Evolutionary conservation across 129 eudicot genomes (phyloP).

Genomic region (Artemisia annua): DNA sequence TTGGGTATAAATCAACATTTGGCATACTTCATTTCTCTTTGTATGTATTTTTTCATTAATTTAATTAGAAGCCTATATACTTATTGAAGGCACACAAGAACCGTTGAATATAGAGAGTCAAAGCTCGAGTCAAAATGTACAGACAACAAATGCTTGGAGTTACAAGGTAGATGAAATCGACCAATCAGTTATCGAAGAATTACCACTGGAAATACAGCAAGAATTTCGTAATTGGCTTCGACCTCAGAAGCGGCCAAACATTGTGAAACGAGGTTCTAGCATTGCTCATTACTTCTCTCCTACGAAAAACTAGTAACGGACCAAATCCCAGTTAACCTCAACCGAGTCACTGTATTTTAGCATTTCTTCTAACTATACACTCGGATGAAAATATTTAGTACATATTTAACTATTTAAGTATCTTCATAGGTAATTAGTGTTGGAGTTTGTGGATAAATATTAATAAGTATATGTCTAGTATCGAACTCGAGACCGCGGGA

Average conservation of each 20-base stretch:
- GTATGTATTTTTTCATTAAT: not conserved
- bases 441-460: too few species aligned
- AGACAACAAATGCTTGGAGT: slow-evolving; percentile 46
- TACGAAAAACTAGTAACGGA: slow-evolving; percentile 25
- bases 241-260: slow-evolving; percentile 59
- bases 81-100: slow-evolving; percentile 32
- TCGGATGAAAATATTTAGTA: not conserved
- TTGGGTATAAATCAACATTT: slow-evolving; percentile 37
- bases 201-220: slow-evolving; percentile 74
- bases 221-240: slow-evolving; percentile 61
- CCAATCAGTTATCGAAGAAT: slow-evolving; percentile 62
- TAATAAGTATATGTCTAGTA: too few species aligned
- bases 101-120: slow-evolving; percentile 22
- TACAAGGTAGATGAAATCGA: slow-evolving; percentile 82
- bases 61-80: not conserved
- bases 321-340: not conserved
- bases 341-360: not conserved
- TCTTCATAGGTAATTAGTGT: not conserved
- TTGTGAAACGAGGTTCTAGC: slow-evolving; percentile 51
- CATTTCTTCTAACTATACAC: not conserved
- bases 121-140: slow-evolving; percentile 18
- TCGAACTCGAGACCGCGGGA: too few species aligned
- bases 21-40: not conserved
- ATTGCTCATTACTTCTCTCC: slow-evolving; percentile 76
- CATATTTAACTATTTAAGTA: not conserved